Percentiles rank a stretch among this genome's conserved stretches.
Evolutionary conservation across 108 stramenopile genomes (phyloP).

Genomic region (Cyclotella kingstonii): DNA sequence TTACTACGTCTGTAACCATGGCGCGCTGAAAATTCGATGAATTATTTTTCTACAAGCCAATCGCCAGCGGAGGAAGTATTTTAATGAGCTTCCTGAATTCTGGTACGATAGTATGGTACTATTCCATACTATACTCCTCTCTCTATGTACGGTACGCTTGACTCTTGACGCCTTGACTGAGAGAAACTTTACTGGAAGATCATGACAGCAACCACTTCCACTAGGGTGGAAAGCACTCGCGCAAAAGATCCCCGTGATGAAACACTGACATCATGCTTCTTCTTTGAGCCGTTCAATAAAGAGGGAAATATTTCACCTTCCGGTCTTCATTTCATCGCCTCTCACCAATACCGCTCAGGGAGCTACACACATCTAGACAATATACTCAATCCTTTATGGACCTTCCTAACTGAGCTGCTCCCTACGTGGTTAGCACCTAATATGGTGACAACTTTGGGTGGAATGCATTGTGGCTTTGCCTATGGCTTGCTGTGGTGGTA

Average conservation of each 20-base stretch:
- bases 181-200: neutral
- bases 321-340: conserved; percentile 68
- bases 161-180: too few relatives aligned
- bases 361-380: conserved; percentile 73
- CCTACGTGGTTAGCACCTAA: conserved; percentile 92
- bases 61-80: too few relatives aligned
- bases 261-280: conserved; percentile 27
- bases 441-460: conserved; percentile 82
- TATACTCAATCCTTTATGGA: conserved; percentile 84
- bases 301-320: conserved; percentile 25
- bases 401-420: conserved; percentile 64
- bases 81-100: too few relatives aligned
- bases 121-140: too few relatives aligned
- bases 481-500: conserved; percentile 56
- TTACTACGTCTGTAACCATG: neutral
- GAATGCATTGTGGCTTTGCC: conserved; percentile 56
- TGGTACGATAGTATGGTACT: too few relatives aligned
- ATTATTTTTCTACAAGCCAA: too few relatives aligned
- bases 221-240: neutral
- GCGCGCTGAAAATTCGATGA: neutral
- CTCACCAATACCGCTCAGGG: conserved; percentile 76
- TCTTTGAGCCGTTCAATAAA: conserved; percentile 23
- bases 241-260: conserved; percentile 23
- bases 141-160: too few relatives aligned
- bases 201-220: neutral